Evolutionary conservation across 352 stramenopile genomes (phyloP).

Genomic region (Chrysophaeum taylorii): DNA sequence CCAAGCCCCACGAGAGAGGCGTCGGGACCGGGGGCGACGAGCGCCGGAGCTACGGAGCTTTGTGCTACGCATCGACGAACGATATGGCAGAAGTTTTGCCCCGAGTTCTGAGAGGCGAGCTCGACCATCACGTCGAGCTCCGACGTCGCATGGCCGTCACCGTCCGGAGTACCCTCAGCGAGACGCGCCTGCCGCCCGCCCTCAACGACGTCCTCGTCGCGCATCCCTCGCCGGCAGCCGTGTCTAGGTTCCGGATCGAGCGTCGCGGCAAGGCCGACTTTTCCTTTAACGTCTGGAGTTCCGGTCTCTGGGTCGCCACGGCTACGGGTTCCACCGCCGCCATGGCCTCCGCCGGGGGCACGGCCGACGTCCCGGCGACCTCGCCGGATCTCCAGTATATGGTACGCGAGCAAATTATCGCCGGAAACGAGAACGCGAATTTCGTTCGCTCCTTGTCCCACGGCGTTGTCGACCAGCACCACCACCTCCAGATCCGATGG

Average conservation of each 20-base stretch:
- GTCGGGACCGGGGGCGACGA: constrained; percentile 53
- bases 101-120: constrained; percentile 47
- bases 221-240: constrained; percentile 57
- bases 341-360: constrained; percentile 60
- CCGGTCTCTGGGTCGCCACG: constrained; percentile 64
- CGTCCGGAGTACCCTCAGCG: constrained; percentile 47
- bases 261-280: constrained; percentile 46
- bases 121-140: neutral
- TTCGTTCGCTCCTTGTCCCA: constrained; percentile 38
- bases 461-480: constrained; percentile 40
- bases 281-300: constrained; percentile 68
- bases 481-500: constrained; percentile 60
- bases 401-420: constrained; percentile 48
- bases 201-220: constrained; percentile 70
- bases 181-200: constrained; percentile 60
- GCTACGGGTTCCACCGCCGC: constrained; percentile 56
- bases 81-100: constrained; percentile 52
- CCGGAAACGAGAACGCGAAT: constrained; percentile 39
- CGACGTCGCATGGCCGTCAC: constrained; percentile 1
- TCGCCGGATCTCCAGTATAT: constrained; percentile 58
- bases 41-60: constrained; percentile 55
- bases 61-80: constrained; percentile 53
- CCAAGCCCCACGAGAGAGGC: constrained; percentile 43
- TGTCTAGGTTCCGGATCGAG: constrained; percentile 59
- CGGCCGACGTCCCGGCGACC: constrained; percentile 42